Percentiles rank a stretch among this genome's conserved stretches.
phyloP scores from a whole-genome alignment of 768 basidiomycete species.

The Kwoniella pini region DNA sequence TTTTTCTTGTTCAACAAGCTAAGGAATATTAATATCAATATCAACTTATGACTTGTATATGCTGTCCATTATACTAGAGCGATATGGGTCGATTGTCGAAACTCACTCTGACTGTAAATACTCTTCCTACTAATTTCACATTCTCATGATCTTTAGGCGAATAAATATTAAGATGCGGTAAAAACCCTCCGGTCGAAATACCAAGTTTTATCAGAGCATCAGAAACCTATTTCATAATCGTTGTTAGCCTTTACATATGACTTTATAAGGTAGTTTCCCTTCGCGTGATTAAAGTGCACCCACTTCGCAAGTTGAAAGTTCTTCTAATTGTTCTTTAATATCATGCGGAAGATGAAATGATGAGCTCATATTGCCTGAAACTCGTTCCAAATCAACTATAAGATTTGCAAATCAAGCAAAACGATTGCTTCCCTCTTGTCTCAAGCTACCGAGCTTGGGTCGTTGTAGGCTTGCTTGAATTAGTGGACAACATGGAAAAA shows the following conservation, averaged over 20 bases:
- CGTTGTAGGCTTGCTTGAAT: too few species aligned
- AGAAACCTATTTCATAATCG: conserved; percentile 66
- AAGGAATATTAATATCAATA: too few species aligned
- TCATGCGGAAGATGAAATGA: background rate
- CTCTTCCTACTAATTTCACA: conserved; percentile 67
- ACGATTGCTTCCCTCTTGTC: too few species aligned
- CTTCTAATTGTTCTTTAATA: background rate
- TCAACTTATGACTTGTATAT: too few species aligned
- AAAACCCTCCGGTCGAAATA: conserved; percentile 68
- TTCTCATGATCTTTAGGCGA: conserved; percentile 57
- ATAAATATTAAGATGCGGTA: conserved; percentile 72
- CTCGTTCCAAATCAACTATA: background rate
- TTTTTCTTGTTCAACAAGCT: background rate
- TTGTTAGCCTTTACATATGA: too few species aligned
- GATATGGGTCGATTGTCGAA: too few species aligned
- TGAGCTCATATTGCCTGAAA: background rate
- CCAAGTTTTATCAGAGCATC: conserved; percentile 84
- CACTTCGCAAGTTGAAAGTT: conserved; percentile 27
- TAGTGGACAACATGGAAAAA: too few species aligned
- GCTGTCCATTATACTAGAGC: too few species aligned
- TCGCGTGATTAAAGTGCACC: background rate
- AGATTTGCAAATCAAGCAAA: too few species aligned
- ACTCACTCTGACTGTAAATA: conserved; percentile 72
- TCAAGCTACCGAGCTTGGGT: too few species aligned
- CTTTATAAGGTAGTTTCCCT: too few species aligned